phyloP scores from a whole-genome alignment of 495 filamentous ascomycete species.

The Margaritispora aquatica region DNA sequence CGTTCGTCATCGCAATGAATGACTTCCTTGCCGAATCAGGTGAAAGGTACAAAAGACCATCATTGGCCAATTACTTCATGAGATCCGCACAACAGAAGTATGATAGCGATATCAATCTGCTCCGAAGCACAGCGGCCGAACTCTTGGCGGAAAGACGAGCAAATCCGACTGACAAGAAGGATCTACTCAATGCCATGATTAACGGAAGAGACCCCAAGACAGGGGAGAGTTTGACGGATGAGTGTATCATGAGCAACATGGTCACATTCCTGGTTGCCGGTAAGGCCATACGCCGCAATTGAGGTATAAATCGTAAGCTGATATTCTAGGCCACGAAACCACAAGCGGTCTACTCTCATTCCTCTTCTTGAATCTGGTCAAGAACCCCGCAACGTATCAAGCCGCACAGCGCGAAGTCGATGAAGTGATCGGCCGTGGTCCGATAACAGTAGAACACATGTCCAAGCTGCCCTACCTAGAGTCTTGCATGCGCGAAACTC shows the following conservation, averaged over 20 bases:
- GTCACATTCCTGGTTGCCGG: conserved; percentile 37
- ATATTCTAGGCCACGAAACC: conserved; percentile 45
- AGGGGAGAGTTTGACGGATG: conserved; percentile 40
- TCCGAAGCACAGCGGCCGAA: conserved; percentile 28
- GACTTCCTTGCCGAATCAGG: conserved; percentile 37
- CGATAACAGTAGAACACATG: conserved; percentile 48
- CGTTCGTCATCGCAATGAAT: conserved; percentile 50
- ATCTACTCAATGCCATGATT: conserved; percentile 54
- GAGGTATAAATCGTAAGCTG: background rate
- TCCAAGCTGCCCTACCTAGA: conserved; percentile 55
- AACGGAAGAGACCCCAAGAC: conserved; percentile 46
- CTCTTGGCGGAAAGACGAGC: conserved; percentile 28
- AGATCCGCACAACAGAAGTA: conserved; percentile 37
- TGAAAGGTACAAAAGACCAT: conserved; percentile 31
- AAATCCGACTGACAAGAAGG: conserved; percentile 36
- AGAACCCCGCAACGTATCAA: conserved; percentile 34
- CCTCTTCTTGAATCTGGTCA: conserved; percentile 44
- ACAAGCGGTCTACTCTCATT: conserved; percentile 51
- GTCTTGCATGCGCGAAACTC: conserved; percentile 58
- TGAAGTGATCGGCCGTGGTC: conserved; percentile 45
- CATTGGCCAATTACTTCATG: conserved; percentile 34
- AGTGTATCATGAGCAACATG: conserved; percentile 48
- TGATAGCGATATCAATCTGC: conserved; percentile 12
- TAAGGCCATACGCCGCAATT: conserved; percentile 12
- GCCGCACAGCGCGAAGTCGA: conserved; percentile 52